Base-by-base conservation (phyloP, 2,329 filamentous ascomycete genomes). In the Pyrenochaeta sp. region DNA sequence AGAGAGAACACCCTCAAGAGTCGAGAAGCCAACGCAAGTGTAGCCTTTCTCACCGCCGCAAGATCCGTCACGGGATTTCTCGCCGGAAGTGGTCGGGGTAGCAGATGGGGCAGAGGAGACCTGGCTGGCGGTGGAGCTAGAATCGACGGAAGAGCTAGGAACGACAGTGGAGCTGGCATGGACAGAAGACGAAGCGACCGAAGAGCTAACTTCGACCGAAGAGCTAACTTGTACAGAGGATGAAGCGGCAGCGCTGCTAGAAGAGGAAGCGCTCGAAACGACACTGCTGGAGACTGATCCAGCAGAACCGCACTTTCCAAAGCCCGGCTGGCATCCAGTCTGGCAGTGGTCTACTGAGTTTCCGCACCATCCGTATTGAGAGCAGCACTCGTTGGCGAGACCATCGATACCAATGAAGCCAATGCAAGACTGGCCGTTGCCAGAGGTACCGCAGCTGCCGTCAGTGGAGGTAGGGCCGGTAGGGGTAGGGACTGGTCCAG, bases 361-460 rank as follows among this genome's bases (percentile, higher is more conserved):
- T 25, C 74, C 72, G 36, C 81, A 83, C 59, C 68, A 76, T 22
- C 80, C 80, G 53, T 74, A 74, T 9, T 67, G 65, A 15, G 77
- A 81, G 72, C 81, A 83, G 72, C 81, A 83, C 52, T 77, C 67
- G 13, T 80, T 79, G 49, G 46, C n/a, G 27, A 44, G 30, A 25
- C 55, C 60, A 10, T 53, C 50, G 12, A 15, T 8, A 3, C 77
- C 78, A 13, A 63, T 49, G 62, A 64, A 71, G 30, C 69, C 66
- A 39, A 64, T 58, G 59, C 71, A 72, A 10, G 62, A 63, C 13
- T 39, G 36, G 15, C 36, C 15, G 5, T 47, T 60, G 28, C 55
- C 55, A 2, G 44, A 22, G 45, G 36, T 10, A 22, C 69, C 61
- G 42, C 73, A 75, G n/a, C 24, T 43, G 8, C 64, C 66, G 30